Evolutionary conservation across 345 rosid genomes (phyloP), one percentile per base, ranked within the genome.

Genomic region (Populus tremula): DNA sequence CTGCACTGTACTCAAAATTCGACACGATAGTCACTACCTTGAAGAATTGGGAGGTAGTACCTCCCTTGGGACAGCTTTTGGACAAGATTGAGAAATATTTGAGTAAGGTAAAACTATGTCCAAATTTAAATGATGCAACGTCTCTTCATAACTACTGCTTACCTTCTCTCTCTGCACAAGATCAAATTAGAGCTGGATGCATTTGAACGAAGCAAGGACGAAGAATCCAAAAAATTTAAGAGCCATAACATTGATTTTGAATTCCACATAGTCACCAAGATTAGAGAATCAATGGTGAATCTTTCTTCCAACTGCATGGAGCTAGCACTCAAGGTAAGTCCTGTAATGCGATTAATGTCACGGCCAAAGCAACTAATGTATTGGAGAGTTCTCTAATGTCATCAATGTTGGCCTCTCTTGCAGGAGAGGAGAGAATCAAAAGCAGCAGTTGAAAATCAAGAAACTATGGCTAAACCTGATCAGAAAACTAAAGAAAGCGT

Each of bases 231-330:
- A 62, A 73, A 41, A n/a, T 69, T 74, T 63, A 67, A 74, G 70
- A 69, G 53, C 47, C 64, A 74, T 4, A 63, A 45, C 39, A 79
- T 74, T 69, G 69, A 74, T 6, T 73, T 79, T 63, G 78, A 74
- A 23, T 61, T 79, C 74, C 50, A 56, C 36, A 47, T 74, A 1
- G 33, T 79, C 6, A 74, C 72, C 27, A 74, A 66, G 50, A 63
- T 79, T 14, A 74, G 61, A 61, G 82, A 79, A 74, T 21, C 69
- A 36, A 61, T 79, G 78, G 69, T 74, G 14, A 70, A 79, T 43
- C 74, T 74, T 68, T 79, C 82, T 49, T 73, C 73, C 25, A 73
- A 38, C 61, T 79, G 82, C 82, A 79, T 79, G 72, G 77, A 79
- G 41, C 70, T 79, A n/a, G 82, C 82, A 54, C 66, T 79, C 6